phyloP scores from a whole-genome alignment of 1,139 yeast species.

The Yamadazyma trypodendri region DNA sequence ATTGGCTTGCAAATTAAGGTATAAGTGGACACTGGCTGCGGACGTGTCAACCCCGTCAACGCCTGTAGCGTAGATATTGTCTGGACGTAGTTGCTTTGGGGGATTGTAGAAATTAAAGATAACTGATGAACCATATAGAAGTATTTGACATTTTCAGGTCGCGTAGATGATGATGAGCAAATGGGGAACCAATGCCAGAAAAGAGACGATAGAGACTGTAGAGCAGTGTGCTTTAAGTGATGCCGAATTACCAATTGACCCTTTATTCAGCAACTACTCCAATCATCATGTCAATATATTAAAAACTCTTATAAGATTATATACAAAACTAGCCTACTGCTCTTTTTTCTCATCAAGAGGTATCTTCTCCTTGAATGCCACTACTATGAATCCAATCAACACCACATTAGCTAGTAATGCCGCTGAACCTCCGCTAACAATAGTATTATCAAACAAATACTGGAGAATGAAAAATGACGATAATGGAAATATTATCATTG shows the following conservation, averaged over 20 bases:
- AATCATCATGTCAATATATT: neutral
- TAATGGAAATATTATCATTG: constrained; percentile 83
- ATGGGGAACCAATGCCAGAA: too few species aligned
- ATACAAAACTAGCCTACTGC: constrained; percentile 3
- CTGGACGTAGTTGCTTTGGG: constrained; percentile 42
- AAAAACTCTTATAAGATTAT: neutral
- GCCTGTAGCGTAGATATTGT: constrained; percentile 47
- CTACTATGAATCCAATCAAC: constrained; percentile 78
- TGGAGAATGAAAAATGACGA: constrained; percentile 68
- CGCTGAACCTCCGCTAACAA: constrained; percentile 85
- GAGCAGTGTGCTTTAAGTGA: too few species aligned
- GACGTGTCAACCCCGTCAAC: constrained; percentile 39
- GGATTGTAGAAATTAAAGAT: constrained; percentile 40
- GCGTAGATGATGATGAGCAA: neutral
- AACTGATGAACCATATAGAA: constrained; percentile 34
- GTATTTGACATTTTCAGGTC: neutral
- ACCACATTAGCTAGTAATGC: constrained; percentile 88
- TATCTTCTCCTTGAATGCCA: constrained; percentile 84
- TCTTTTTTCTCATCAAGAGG: constrained; percentile 26
- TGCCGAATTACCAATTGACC: too few species aligned
- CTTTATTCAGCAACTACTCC: too few species aligned
- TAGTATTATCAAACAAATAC: constrained; percentile 54
- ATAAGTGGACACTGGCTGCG: constrained; percentile 43
- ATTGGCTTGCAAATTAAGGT: constrained; percentile 45
- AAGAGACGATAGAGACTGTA: too few species aligned